These are phyloP conservation scores for Parastagonospora nodorum DNA, from an alignment of 2,329 filamentous ascomycete species.

Conservation along the genomic window DNA sequence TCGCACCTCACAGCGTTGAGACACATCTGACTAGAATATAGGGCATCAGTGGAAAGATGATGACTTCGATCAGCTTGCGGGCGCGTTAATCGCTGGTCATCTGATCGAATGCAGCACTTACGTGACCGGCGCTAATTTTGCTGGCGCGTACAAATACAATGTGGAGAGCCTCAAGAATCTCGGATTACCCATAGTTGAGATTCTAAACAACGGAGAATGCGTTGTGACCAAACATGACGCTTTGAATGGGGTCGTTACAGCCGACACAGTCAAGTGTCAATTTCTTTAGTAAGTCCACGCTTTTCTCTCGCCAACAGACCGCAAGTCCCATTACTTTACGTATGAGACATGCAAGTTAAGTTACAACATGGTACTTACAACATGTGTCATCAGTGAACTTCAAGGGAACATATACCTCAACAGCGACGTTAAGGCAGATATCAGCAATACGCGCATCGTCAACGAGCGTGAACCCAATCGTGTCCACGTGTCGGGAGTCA, in stretches of 20 bases:
- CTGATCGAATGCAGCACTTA: conserved; percentile 55
- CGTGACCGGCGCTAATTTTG: conserved; percentile 61
- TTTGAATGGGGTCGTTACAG: conserved; percentile 45
- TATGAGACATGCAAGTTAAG: conserved; percentile 39
- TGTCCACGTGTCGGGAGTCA: conserved; percentile 26
- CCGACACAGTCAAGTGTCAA: conserved; percentile 46
- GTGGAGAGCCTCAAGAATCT: conserved; percentile 51
- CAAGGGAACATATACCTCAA: conserved; percentile 51
- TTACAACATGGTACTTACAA: conserved; percentile 24
- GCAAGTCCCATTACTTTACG: no score
- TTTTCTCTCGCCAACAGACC: no score
- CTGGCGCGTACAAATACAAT: conserved; percentile 54
- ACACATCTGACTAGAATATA: no score
- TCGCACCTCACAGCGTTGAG: no score
- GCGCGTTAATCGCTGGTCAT: conserved; percentile 50
- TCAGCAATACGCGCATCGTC: conserved; percentile 39
- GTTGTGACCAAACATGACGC: conserved; percentile 57
- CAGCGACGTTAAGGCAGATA: conserved; percentile 50
- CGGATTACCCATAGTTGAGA: conserved; percentile 57
- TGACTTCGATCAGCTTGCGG: conserved; percentile 56
- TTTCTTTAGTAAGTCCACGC: conserved; percentile 56
- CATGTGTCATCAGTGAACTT: neutral
- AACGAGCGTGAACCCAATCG: neutral
- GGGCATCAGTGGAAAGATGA: conserved; percentile 58
- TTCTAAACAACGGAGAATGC: conserved; percentile 52